Evolutionary conservation across 768 basidiomycete species (phyloP), one percentile per base, ranked within the genome.

Genomic region (Termitomyces sp.): DNA sequence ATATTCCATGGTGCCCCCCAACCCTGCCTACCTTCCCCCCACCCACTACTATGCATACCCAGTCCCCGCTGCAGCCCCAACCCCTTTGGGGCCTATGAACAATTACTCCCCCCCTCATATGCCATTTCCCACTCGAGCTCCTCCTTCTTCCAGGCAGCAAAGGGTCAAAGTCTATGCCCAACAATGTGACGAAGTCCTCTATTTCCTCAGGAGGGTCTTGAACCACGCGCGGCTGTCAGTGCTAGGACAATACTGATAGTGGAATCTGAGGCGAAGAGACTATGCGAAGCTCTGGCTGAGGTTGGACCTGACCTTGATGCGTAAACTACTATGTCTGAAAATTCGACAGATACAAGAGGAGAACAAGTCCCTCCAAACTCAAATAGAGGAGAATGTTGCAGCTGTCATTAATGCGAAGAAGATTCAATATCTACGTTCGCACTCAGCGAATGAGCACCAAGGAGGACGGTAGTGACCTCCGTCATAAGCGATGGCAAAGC

Each of bases 361-460:
- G 60, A 91, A 89, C 62, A 60, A 64, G 14, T 66, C 71, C 32
- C 68, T 86, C 25, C 81, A 81, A 60, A 70, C 74, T 20, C 76
- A 83, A 53, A 70, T 87, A 56, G 76, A 85, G 61, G 77, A 74
- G 25, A 84, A 84, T 60, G 76, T 78, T 20, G 67, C 73, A 29
- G 78, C 76, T 12, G 77, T 79, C 3, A 75, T 77, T 31, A 76
- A 79, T 42, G 79, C 80, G 2, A 82, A 87, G 56, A 72, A 73
- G 43, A 78, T 78, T 31, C n/a, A n/a, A n/a, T n/a, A n/a, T n/a
- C n/a, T n/a, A n/a, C 97, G 64, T 99, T 97, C 3, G 96, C 89
- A 70, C 96, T 92, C 7, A 99, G 81, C 7, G 97, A 94, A 67
- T 98, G 94, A 2, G 96, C 94, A 31, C 97, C 97, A 15, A 98